Percentiles rank a stretch among this genome's conserved stretches.
Conservation (phyloP, 106 monocot genomes). For the Dactylorhiza incarnata region DNA sequence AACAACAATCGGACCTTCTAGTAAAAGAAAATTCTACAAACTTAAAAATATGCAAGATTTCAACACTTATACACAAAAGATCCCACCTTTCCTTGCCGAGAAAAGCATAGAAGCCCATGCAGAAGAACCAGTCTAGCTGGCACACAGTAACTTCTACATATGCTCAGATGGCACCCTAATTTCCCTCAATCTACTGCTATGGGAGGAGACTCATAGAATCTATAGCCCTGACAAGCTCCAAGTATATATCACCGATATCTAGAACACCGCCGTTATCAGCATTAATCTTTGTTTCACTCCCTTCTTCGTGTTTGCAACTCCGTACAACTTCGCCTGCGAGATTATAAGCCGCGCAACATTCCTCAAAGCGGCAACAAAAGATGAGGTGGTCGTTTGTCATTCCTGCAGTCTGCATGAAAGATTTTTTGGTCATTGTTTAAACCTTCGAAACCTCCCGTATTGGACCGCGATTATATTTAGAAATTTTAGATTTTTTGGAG, state of each 20-base stretch:
- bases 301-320: not conserved
- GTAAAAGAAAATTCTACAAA: conserved; percentile 2
- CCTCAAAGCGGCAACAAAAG: conserved; percentile 30
- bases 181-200: not conserved
- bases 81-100: not conserved
- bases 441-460: too few relatives aligned
- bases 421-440: too few relatives aligned
- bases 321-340: not conserved
- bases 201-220: not conserved
- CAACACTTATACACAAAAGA: not conserved
- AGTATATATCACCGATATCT: not conserved
- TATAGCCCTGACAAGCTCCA: not conserved
- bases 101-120: not conserved
- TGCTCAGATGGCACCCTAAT: not conserved
- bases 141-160: not conserved
- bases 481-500: too few relatives aligned
- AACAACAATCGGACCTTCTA: too few relatives aligned
- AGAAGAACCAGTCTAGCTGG: not conserved
- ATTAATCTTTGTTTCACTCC: not conserved
- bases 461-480: too few relatives aligned
- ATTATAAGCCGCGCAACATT: not conserved
- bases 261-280: not conserved
- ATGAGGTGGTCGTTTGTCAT: conserved; percentile 56
- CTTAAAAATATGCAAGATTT: not conserved
- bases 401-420: conserved; percentile 63